Evolutionary conservation across 306 rosid genomes (phyloP).

Genomic region (Acacia confusa): DNA sequence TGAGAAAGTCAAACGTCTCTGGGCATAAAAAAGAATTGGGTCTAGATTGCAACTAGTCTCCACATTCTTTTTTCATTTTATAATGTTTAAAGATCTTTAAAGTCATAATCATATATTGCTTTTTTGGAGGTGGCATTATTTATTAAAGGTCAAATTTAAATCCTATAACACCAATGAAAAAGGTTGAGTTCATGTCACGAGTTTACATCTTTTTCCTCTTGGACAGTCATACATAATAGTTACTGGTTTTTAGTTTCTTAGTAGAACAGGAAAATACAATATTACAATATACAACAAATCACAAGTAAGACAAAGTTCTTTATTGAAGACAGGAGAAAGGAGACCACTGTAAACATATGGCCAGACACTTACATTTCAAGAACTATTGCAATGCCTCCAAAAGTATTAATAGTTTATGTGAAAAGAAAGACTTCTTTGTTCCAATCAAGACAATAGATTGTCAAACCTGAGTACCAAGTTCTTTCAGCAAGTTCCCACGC

Average conservation of each 20-base stretch:
- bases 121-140: conserved; percentile 3
- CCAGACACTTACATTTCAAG: not conserved
- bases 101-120: conserved; percentile 17
- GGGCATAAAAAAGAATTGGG: conserved; percentile 2
- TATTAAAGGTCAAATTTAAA: conserved; percentile 20
- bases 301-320: not conserved
- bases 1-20: conserved; percentile 4
- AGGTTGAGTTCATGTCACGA: not conserved
- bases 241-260: not conserved
- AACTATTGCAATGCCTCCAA: not conserved
- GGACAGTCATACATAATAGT: not conserved
- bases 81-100: conserved; percentile 10
- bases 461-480: conserved; percentile 91
- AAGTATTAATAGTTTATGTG: not conserved
- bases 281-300: not conserved
- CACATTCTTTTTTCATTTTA: conserved; percentile 21
- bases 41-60: not conserved
- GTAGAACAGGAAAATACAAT: not conserved
- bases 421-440: not conserved
- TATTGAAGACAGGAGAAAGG: not conserved
- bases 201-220: not conserved
- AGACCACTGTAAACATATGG: not conserved
- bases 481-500: conserved; percentile 79
- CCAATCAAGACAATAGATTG: not conserved
- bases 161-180: not conserved